Conservation (phyloP, 441 rosid species). For the Biscutella auriculata region DNA sequence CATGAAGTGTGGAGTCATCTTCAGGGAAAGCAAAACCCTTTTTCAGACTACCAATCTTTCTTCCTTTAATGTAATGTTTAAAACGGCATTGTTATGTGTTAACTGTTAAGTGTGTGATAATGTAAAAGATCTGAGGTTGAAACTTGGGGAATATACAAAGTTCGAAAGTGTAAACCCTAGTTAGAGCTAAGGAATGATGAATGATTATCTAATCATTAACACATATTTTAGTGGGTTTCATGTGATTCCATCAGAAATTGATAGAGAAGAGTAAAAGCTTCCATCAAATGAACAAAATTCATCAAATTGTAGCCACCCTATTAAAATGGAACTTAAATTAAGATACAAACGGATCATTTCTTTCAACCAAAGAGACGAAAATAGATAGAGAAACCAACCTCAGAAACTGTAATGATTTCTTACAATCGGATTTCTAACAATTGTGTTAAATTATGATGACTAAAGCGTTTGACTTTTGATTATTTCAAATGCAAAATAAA, state of each 20-base stretch:
- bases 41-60: neutral
- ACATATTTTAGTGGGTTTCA: neutral
- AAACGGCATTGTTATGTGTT: neutral
- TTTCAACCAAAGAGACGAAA: neutral
- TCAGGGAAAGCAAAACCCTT: conserved; percentile 3
- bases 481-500: neutral
- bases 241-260: neutral
- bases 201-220: neutral
- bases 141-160: neutral
- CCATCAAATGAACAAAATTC: neutral
- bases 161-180: neutral
- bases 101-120: conserved; percentile 14
- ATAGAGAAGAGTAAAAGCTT: neutral
- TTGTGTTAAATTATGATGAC: no score
- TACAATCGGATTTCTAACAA: no score
- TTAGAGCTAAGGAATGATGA: neutral
- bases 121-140: conserved; percentile 8
- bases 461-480: neutral
- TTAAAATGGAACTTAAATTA: neutral
- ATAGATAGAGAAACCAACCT: no score
- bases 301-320: neutral
- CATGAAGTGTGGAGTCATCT: conserved; percentile 26
- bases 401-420: no score
- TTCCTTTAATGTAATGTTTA: conserved; percentile 12
- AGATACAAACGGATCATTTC: neutral